Evolutionary conservation across 2,329 filamentous ascomycete species (phyloP), one percentile per base, ranked within the genome.

Genomic region (Anthostomella pinea): DNA sequence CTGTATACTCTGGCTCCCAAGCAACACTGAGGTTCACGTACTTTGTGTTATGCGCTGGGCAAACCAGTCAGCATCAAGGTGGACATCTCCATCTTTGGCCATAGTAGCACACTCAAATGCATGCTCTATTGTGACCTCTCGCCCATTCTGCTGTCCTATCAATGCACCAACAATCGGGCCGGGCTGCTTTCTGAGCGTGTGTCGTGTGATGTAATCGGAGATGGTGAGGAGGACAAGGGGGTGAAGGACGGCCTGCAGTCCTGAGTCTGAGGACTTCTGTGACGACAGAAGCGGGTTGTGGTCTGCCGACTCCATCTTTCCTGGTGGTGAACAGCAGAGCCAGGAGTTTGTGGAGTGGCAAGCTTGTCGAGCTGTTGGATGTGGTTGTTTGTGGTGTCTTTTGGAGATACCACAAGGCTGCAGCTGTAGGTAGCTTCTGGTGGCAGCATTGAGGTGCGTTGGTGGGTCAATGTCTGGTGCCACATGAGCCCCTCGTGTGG

Each of bases 191-290:
- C 93, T 81, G 38, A 95, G 75, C 1, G 83, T 87, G 63, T 95
- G 90, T 42, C 93, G 81, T 40, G 91, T 95, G 62, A 97, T 89
- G 63, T 95, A 94, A 65, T 98, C 93, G 52, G 91, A 95, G 55
- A 98, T 93, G 48, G 86, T 94, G 66, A 98, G 86, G 49, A 97
- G 84, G 34, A 95, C 90, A 31, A 98, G 82, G 17, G 93, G 93
- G 57, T 98, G 93, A 13, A 98, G 79, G 52, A 89, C 81, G 38
- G 89, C 80, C 48, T 88, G 83, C 28, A 94, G 79, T 33, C 81
- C 79, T 14, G 83, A 83, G 63, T 93, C 87, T 26, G 77, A 75
- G 49, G 79, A 74, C 63, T 81, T 84, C 54, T 80, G 74, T 39
- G 71, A 73, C 5, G 83, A 86, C 30, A 88, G 60, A 44, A 87